Conservation (phyloP, 2,329 filamentous ascomycete genomes). For the Ascochyta rabiei region DNA sequence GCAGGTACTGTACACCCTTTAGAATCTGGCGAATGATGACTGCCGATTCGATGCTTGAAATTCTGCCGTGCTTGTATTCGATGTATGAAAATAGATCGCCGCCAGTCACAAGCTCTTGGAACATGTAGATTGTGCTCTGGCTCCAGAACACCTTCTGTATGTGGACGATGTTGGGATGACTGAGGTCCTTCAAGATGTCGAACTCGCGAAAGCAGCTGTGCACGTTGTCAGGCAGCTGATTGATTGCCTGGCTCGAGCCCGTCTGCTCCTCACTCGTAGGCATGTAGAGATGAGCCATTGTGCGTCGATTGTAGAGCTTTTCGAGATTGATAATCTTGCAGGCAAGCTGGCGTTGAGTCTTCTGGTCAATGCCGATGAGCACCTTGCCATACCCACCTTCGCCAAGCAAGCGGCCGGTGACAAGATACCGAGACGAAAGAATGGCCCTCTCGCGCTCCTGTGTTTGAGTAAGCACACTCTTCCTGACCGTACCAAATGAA, state of each 20-base stretch:
- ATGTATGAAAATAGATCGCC: conserved; percentile 68
- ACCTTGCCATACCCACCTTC: conserved; percentile 61
- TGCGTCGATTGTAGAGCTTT: conserved; percentile 23
- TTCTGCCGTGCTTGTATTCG: conserved; percentile 54
- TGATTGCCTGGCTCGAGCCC: conserved; percentile 6
- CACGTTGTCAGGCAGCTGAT: conserved; percentile 33
- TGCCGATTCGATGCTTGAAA: conserved; percentile 59
- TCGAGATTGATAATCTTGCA: conserved; percentile 69
- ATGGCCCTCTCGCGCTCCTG: conserved; percentile 48
- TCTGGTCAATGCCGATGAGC: conserved; percentile 59
- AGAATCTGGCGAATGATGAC: conserved; percentile 62
- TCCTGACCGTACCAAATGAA: conserved; percentile 11
- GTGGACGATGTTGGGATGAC: conserved; percentile 65
- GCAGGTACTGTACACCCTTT: conserved; percentile 64
- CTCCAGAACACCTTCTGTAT: conserved; percentile 63
- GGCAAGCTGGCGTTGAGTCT: conserved; percentile 65
- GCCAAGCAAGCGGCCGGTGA: conserved; percentile 60
- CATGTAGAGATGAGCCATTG: not conserved
- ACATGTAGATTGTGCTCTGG: conserved; percentile 62
- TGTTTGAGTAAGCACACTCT: conserved; percentile 21
- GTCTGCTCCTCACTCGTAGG: conserved; percentile 6
- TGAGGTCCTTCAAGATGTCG: conserved; percentile 58
- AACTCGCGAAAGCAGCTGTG: conserved; percentile 50
- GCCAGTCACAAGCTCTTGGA: conserved; percentile 64
- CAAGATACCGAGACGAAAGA: conserved; percentile 56